These are phyloP conservation scores for Amborella trichopoda DNA, from an alignment of 164 flowering plant genomes.

Conservation along the genomic window DNA sequence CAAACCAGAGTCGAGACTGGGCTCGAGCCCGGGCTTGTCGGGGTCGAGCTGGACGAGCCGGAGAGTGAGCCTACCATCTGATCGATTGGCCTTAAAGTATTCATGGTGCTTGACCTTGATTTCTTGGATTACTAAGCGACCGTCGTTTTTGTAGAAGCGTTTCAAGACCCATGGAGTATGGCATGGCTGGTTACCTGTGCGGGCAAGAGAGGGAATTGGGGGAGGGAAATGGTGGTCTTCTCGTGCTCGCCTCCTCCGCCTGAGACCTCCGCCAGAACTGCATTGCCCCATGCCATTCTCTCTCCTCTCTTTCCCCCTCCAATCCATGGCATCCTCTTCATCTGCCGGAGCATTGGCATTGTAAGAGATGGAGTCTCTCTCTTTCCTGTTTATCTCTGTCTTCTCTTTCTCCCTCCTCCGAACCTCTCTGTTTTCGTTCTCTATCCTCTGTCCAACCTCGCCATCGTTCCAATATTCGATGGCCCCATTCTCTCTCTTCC, in stretches of 20 bases:
- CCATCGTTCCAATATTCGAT: too few species aligned
- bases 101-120: slow-evolving; percentile 24
- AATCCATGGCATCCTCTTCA: slow-evolving; percentile 1
- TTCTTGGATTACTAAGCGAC: slow-evolving; percentile 23
- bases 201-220: slow-evolving; percentile 24
- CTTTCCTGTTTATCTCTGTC: not conserved
- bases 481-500: not conserved
- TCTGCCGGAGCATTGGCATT: not conserved
- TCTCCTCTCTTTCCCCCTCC: not conserved
- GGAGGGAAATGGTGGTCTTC: slow-evolving; percentile 27
- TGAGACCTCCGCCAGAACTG: not conserved
- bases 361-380: not conserved
- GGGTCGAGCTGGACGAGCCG: slow-evolving; percentile 17
- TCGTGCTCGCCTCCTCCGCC: not conserved
- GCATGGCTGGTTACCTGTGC: slow-evolving; percentile 15
- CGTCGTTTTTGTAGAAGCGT: slow-evolving; percentile 14
- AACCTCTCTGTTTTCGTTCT: not conserved
- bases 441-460: too few species aligned
- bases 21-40: too few species aligned
- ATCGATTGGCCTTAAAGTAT: slow-evolving; percentile 22
- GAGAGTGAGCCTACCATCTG: slow-evolving; percentile 25
- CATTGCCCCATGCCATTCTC: not conserved
- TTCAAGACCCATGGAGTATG: slow-evolving; percentile 33
- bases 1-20: too few species aligned
- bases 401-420: not conserved